Conservation (phyloP, 2,329 filamentous ascomycete species). For the Fusarium avenaceum region DNA sequence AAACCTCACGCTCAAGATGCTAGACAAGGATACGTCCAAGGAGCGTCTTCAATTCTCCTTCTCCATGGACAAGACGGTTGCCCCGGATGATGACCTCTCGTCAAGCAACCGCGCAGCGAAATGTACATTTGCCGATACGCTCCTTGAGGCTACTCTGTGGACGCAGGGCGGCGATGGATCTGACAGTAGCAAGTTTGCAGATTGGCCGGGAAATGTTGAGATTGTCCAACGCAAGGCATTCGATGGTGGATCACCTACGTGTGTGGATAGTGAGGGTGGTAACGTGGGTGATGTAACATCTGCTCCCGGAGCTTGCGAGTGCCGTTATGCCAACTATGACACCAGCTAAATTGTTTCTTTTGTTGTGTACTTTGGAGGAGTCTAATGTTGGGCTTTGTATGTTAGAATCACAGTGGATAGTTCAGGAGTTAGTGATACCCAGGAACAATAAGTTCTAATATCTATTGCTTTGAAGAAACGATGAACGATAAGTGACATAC, state of each 20-base stretch:
- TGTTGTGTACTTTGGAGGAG: neutral
- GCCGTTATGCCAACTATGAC: constrained; percentile 56
- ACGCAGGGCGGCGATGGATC: constrained; percentile 56
- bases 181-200: constrained; percentile 49
- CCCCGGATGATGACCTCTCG: constrained; percentile 61
- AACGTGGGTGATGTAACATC: constrained; percentile 56
- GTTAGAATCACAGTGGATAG: neutral
- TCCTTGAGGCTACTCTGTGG: constrained; percentile 70
- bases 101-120: constrained; percentile 60
- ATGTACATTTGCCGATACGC: constrained; percentile 71
- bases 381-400: neutral
- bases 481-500: constrained; percentile 3
- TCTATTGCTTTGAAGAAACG: constrained; percentile 23
- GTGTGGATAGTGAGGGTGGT: constrained; percentile 59
- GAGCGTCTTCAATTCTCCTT: constrained; percentile 73
- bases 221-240: constrained; percentile 64
- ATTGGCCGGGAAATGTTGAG: constrained; percentile 72
- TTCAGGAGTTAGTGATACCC: constrained; percentile 43
- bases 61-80: constrained; percentile 64
- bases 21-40: constrained; percentile 61
- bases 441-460: constrained; percentile 26
- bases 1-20: constrained; percentile 63
- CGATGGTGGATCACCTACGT: constrained; percentile 63
- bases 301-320: constrained; percentile 55
- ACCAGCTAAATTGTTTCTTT: constrained; percentile 5